These are phyloP conservation scores for Fusarium luffae DNA, from an alignment of 2,329 filamentous ascomycete genomes.

Conservation along the genomic window DNA sequence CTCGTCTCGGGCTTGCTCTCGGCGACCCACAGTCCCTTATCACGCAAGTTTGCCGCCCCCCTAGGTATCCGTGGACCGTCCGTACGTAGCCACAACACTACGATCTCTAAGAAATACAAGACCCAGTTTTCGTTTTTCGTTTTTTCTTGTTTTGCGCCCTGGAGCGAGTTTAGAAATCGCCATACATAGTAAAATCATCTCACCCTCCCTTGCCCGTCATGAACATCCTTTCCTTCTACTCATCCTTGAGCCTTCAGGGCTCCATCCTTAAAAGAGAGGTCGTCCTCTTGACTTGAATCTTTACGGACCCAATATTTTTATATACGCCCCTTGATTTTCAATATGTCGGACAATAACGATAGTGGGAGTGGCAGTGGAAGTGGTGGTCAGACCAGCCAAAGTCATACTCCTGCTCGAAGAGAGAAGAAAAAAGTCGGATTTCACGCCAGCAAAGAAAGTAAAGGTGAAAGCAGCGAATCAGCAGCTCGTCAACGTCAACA, in stretches of 20 bases:
- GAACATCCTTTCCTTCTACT: slow-evolving; percentile 30
- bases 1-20: slow-evolving; percentile 46
- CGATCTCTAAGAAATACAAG: slow-evolving; percentile 13
- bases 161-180: slow-evolving; percentile 36
- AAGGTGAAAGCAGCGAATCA: slow-evolving; percentile 15
- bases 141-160: slow-evolving; percentile 39
- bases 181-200: slow-evolving; percentile 20
- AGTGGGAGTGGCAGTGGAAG: slow-evolving; percentile 41
- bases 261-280: slow-evolving; percentile 14
- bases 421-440: slow-evolving; percentile 57
- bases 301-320: slow-evolving; percentile 14
- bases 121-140: slow-evolving; percentile 44
- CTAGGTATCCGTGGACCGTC: slow-evolving; percentile 1
- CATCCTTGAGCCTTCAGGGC: slow-evolving; percentile 28
- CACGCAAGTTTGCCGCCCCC: slow-evolving; percentile 34
- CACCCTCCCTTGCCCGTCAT: slow-evolving; percentile 33
- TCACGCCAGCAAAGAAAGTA: slow-evolving; percentile 48
- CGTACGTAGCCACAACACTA: slow-evolving; percentile 21
- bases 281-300: background rate
- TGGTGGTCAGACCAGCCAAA: slow-evolving; percentile 43
- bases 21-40: slow-evolving; percentile 48
- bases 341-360: slow-evolving; percentile 44
- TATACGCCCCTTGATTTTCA: background rate
- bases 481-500: slow-evolving; percentile 20
- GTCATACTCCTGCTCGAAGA: slow-evolving; percentile 49